Evolutionary conservation across 768 basidiomycete genomes (phyloP), one percentile per base, ranked within the genome.

Genomic region (Asterophora lycoperdoides): DNA sequence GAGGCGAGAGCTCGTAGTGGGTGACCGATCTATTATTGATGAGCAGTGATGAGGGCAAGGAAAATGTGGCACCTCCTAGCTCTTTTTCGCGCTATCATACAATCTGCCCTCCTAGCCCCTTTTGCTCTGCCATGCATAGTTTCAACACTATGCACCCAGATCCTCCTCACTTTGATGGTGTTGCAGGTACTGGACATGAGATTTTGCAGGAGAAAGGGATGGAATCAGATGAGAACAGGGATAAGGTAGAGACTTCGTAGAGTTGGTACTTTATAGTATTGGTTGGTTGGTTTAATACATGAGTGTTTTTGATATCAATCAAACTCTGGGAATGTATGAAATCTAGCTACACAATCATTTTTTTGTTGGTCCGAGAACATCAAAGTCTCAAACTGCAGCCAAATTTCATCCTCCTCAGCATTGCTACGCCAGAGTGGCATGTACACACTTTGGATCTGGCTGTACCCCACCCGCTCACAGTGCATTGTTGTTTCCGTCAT

Each of bases 401-500:
- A 75, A 7, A 74, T 35, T 28, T 54, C 42, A 30, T 65, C 59
- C 6, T 65, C 56, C 37, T 65, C 62, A 9, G 56, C 55, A 5
- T 51, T 62, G 35, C 74, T n/a, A n/a, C n/a, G n/a, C n/a, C 74
- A 76, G 10, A 64, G 58, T 7, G 64, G 66, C 55, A 65, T 55
- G 46, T 76, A 76, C 13, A 72, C 71, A n/a, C 51, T 64, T 3
- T 55, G 52, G 28, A 76, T 75, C 48, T 75, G 68, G 54, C 68
- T 75, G 39, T 70, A 63, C 0, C 75, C 74, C 8, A 76, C 66
- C 11, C 48, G 44, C 3, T 62, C 73, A 6, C 71, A 78, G 54
- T 83, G 78, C 43, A 73, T 83, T 1, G 46, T 73, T 19, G 64
- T 68, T 18, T 66, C 72, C 2, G 43, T 60, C 10, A 51, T 66